phyloP scores from a whole-genome alignment of 768 basidiomycete genomes.

The Rubroboletus pulcherrimus region DNA sequence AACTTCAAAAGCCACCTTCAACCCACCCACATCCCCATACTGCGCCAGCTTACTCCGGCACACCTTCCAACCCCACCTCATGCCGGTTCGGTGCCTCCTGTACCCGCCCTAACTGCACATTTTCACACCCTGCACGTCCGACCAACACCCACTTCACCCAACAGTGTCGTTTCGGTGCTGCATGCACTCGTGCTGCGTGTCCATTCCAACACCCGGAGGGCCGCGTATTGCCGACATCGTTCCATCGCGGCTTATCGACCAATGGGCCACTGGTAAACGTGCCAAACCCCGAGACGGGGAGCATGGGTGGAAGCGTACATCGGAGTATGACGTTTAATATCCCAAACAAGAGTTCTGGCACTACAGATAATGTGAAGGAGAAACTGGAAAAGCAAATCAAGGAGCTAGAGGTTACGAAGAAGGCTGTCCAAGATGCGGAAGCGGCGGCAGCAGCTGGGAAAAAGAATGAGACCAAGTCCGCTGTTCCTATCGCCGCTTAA shows the following conservation, averaged over 20 bases:
- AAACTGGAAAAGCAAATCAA: slow-evolving; percentile 51
- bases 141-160: slow-evolving; percentile 37
- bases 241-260: slow-evolving; percentile 72
- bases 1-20: slow-evolving; percentile 35
- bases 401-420: slow-evolving; percentile 67
- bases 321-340: slow-evolving; percentile 69
- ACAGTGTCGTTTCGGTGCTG: slow-evolving; percentile 80
- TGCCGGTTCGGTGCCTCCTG: slow-evolving; percentile 73
- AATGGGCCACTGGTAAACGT: slow-evolving; percentile 61
- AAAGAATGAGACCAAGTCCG: slow-evolving; percentile 51
- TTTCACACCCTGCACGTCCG: slow-evolving; percentile 56
- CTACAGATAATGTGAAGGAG: slow-evolving; percentile 40
- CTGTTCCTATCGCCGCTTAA: slow-evolving; percentile 39
- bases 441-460: slow-evolving; percentile 55
- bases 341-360: slow-evolving; percentile 21
- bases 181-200: slow-evolving; percentile 83
- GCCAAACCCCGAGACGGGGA: slow-evolving; percentile 58
- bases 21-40: slow-evolving; percentile 34
- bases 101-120: slow-evolving; percentile 67
- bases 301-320: slow-evolving; percentile 65
- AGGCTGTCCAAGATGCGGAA: slow-evolving; percentile 64
- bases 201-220: slow-evolving; percentile 90
- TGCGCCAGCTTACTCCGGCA: slow-evolving; percentile 28
- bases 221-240: slow-evolving; percentile 71
- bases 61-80: slow-evolving; percentile 34